Evolutionary conservation across 2,329 filamentous ascomycete species (phyloP).

Genomic region (Aspergillus unguis): DNA sequence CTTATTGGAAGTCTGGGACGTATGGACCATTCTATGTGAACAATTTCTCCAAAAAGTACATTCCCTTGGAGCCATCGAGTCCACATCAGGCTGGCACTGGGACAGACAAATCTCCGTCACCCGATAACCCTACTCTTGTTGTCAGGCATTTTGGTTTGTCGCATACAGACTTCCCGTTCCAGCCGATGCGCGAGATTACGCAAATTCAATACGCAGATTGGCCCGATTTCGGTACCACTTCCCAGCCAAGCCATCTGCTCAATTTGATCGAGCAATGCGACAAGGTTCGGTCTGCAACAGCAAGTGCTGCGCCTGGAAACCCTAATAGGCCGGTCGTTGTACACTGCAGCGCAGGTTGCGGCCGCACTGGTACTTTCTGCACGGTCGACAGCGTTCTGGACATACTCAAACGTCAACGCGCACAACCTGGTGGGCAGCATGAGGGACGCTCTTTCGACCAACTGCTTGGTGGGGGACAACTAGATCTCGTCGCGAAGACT

Average conservation of each 20-base stretch:
- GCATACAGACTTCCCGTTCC: slow-evolving; percentile 73
- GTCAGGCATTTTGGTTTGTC: slow-evolving; percentile 84
- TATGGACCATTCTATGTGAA: slow-evolving; percentile 77
- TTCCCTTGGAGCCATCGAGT: slow-evolving; percentile 65
- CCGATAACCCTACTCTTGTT: slow-evolving; percentile 61
- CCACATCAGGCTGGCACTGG: slow-evolving; percentile 43
- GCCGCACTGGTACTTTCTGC: slow-evolving; percentile 92
- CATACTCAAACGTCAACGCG: slow-evolving; percentile 84
- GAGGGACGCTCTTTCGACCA: slow-evolving; percentile 36
- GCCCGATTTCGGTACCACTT: slow-evolving; percentile 94
- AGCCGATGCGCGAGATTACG: slow-evolving; percentile 84
- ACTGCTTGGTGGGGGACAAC: slow-evolving; percentile 67
- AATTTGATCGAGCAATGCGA: slow-evolving; percentile 87
- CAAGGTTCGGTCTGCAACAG: slow-evolving; percentile 52
- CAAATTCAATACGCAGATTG: slow-evolving; percentile 94
- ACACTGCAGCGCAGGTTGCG: slow-evolving; percentile 94
- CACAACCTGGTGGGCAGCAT: slow-evolving; percentile 10
- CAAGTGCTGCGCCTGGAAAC: slow-evolving; percentile 23
- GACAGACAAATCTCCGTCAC: slow-evolving; percentile 24
- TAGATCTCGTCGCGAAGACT: slow-evolving; percentile 80
- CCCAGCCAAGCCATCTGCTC: slow-evolving; percentile 80
- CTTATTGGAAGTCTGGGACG: slow-evolving; percentile 79
- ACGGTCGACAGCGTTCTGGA: slow-evolving; percentile 94
- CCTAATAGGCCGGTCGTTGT: slow-evolving; percentile 75
- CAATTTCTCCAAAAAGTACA: slow-evolving; percentile 74